phyloP scores from a whole-genome alignment of 257 asterid genomes.

The Echites panduratus region DNA sequence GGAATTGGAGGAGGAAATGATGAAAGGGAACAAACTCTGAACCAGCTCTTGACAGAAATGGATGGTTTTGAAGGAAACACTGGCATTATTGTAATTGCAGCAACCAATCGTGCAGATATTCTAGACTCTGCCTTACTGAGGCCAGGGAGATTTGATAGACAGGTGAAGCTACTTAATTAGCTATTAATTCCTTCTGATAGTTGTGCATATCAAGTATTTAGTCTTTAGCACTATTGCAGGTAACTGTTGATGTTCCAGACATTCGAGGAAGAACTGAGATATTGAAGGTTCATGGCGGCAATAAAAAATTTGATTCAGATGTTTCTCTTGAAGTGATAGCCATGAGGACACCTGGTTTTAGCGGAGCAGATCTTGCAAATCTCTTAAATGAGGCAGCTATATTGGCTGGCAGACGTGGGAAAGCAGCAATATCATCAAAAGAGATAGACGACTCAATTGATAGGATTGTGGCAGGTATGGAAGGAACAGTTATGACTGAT shows the following conservation, averaged over 20 bases:
- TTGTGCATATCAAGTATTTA: slow-evolving; percentile 1
- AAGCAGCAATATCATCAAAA: slow-evolving; percentile 71
- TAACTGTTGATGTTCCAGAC: slow-evolving; percentile 89
- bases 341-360: slow-evolving; percentile 98
- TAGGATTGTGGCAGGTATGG: slow-evolving; percentile 99
- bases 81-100: slow-evolving; percentile 93
- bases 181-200: background rate
- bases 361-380: slow-evolving; percentile 99
- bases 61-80: slow-evolving; percentile 98
- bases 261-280: slow-evolving; percentile 96
- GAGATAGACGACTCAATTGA: slow-evolving; percentile 97
- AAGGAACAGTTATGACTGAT: slow-evolving; percentile 96
- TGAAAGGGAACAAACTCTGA: slow-evolving; percentile 93
- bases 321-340: slow-evolving; percentile 94
- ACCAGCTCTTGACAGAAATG: slow-evolving; percentile 96
- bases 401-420: slow-evolving; percentile 90
- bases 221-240: slow-evolving; percentile 42
- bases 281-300: slow-evolving; percentile 82
- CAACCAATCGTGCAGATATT: slow-evolving; percentile 97
- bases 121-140: slow-evolving; percentile 93
- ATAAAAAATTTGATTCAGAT: slow-evolving; percentile 73
- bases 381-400: slow-evolving; percentile 97
- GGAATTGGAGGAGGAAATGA: slow-evolving; percentile 99
- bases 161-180: slow-evolving; percentile 38
- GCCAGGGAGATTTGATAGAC: slow-evolving; percentile 97